phyloP scores from a whole-genome alignment of 805 yeast species.

The Saccharomycopsis microspora region DNA sequence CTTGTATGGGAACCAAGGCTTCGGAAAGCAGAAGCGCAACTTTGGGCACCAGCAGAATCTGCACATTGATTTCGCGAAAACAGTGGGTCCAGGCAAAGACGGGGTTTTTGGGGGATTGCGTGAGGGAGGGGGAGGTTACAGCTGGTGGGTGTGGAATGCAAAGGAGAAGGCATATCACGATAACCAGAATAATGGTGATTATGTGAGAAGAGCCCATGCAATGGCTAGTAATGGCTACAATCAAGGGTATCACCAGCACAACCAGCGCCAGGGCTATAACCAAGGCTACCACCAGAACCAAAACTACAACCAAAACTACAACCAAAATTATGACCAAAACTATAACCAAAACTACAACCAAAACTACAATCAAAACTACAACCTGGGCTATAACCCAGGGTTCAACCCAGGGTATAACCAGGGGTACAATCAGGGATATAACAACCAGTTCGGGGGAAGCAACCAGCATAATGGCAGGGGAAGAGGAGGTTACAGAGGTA shows the following conservation, averaged over 20 bases:
- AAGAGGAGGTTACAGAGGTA: constrained; percentile 12
- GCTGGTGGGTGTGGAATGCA: constrained; percentile 5
- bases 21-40: constrained; percentile 21
- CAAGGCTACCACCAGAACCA: constrained; percentile 2
- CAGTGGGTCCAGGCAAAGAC: constrained; percentile 11
- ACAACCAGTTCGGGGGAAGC: constrained; percentile 18
- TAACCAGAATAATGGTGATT: constrained; percentile 8
- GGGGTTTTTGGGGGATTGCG: not conserved
- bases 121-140: constrained; percentile 17
- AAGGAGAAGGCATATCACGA: constrained; percentile 11
- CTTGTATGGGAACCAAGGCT: constrained; percentile 30
- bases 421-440: constrained; percentile 17
- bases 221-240: constrained; percentile 20
- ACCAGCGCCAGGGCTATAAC: too few species aligned
- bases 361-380: constrained; percentile 4
- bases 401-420: constrained; percentile 11
- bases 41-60: constrained; percentile 16
- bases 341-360: not conserved
- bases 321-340: too few species aligned
- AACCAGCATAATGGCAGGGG: constrained; percentile 17
- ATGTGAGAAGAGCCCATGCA: not conserved
- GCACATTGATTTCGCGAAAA: constrained; percentile 16
- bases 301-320: constrained; percentile 14
- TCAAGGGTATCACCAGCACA: not conserved
- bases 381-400: not conserved